phyloP scores from a whole-genome alignment of 1,139 yeast species.

The Sugiyamaella paludigena region DNA sequence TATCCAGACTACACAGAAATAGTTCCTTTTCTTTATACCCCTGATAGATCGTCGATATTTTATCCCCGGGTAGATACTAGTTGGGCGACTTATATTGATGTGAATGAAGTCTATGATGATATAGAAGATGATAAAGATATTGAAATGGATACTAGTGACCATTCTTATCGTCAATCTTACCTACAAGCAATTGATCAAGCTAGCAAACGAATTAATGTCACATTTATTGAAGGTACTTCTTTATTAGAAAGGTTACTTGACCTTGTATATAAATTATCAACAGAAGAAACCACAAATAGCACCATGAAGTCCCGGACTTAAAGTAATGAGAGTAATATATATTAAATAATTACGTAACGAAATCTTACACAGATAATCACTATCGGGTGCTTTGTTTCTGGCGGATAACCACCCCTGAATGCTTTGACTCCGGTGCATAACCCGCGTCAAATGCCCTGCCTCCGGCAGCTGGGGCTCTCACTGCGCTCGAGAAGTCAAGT shows the following conservation, averaged over 20 bases:
- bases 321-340: too few species aligned
- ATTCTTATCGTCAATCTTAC: not conserved
- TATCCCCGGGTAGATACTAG: conserved; percentile 25
- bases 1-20: conserved; percentile 10
- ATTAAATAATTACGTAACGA: too few species aligned
- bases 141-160: not conserved
- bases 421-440: too few species aligned
- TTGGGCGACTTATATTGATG: conserved; percentile 28
- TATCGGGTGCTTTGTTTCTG: too few species aligned
- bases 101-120: conserved; percentile 24
- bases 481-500: too few species aligned
- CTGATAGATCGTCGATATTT: conserved; percentile 26
- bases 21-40: conserved; percentile 31
- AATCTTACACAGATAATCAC: too few species aligned
- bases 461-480: too few species aligned
- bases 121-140: not conserved
- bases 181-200: not conserved
- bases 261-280: conserved; percentile 3
- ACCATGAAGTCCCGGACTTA: too few species aligned
- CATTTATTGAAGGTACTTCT: not conserved
- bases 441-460: too few species aligned
- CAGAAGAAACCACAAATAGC: conserved; percentile 4
- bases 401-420: too few species aligned
- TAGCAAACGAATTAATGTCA: not conserved
- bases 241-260: conserved; percentile 1